Evolutionary conservation across 805 yeast species (phyloP).

Genomic region (Komagataella kurtzmanii): DNA sequence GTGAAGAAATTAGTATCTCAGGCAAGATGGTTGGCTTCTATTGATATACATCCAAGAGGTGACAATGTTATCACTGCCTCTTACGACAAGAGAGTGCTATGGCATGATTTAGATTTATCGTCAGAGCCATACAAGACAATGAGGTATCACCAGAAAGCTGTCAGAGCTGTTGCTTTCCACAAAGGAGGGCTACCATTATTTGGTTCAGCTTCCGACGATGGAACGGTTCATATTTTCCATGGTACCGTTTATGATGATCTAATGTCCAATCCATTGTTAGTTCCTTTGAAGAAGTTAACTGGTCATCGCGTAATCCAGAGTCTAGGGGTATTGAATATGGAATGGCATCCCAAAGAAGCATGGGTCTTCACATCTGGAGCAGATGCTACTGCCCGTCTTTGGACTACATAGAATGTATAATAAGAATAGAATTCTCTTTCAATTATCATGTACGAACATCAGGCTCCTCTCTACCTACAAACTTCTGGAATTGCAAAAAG

Average conservation of each 20-base stretch:
- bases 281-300: conserved; percentile 84
- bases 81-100: conserved; percentile 85
- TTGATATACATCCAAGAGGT: conserved; percentile 94
- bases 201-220: conserved; percentile 94
- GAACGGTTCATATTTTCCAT: conserved; percentile 86
- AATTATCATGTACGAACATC: conserved; percentile 62
- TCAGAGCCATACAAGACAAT: conserved; percentile 89
- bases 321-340: conserved; percentile 75
- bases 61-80: conserved; percentile 89
- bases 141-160: conserved; percentile 91
- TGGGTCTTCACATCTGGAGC: conserved; percentile 98
- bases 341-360: conserved; percentile 97
- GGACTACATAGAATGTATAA: conserved; percentile 61
- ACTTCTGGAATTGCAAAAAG: conserved; percentile 60
- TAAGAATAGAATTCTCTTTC: neutral
- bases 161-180: conserved; percentile 79
- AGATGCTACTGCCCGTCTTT: conserved; percentile 86
- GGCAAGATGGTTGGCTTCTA: conserved; percentile 84
- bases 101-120: conserved; percentile 93
- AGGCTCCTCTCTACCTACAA: conserved; percentile 73
- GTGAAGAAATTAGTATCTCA: conserved; percentile 86
- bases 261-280: conserved; percentile 90
- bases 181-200: conserved; percentile 76
- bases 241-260: conserved; percentile 92
- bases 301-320: conserved; percentile 77